Conservation (phyloP, 176 grass and related monocot genomes). For the Triticum timopheevii region DNA sequence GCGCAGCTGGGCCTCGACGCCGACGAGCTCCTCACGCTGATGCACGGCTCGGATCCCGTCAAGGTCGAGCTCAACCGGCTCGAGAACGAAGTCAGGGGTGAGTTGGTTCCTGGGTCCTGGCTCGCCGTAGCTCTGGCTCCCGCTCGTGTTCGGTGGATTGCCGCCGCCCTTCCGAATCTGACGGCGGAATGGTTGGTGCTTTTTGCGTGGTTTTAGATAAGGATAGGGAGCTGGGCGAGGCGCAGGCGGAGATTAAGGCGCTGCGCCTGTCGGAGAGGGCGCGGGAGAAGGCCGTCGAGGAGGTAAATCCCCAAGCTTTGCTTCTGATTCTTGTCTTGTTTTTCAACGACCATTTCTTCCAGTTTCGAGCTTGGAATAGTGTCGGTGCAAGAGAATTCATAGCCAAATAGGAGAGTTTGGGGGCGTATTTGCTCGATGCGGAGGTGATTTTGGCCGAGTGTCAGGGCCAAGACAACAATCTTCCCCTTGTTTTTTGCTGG, state of each 20-base stretch:
- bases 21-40: conserved; percentile 81
- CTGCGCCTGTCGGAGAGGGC: conserved; percentile 88
- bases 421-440: background rate
- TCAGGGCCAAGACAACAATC: background rate
- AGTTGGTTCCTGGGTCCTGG: conserved; percentile 33
- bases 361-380: background rate
- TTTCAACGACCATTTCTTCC: background rate
- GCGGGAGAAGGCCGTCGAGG: conserved; percentile 87
- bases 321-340: background rate
- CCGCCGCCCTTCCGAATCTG: background rate
- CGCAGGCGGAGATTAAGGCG: conserved; percentile 84
- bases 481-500: background rate
- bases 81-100: conserved; percentile 97
- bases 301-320: conserved; percentile 45
- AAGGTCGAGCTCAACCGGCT: conserved; percentile 95
- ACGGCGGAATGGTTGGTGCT: background rate
- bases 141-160: background rate
- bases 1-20: conserved; percentile 61
- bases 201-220: conserved; percentile 55
- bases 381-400: background rate
- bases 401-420: background rate
- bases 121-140: background rate
- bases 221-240: conserved; percentile 85
- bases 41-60: conserved; percentile 98
- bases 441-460: background rate